Evolutionary conservation across 345 rosid genomes (phyloP).

Genomic region (Lumnitzera littorea): DNA sequence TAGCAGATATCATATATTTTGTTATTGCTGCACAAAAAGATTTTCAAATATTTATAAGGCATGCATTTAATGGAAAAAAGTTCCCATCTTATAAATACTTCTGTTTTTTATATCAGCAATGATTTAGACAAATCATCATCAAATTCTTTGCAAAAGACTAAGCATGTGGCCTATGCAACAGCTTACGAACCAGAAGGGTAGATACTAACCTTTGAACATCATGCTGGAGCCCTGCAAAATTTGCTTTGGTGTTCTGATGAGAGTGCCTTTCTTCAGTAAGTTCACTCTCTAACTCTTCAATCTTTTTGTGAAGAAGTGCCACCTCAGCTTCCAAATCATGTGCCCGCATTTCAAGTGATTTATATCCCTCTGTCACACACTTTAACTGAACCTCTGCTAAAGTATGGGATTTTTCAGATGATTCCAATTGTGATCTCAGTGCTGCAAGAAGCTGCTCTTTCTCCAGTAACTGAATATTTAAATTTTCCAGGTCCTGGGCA

Average conservation of each 20-base stretch:
- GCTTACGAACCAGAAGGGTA: too few relatives aligned
- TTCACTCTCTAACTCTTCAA: slow-evolving; percentile 36
- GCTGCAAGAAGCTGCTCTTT: slow-evolving; percentile 44
- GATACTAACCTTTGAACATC: slow-evolving; percentile 37
- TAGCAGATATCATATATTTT: too few relatives aligned
- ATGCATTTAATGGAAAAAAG: too few relatives aligned
- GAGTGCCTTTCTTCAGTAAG: slow-evolving; percentile 41
- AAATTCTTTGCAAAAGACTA: too few relatives aligned
- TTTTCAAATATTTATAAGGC: too few relatives aligned
- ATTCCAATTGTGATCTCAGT: slow-evolving; percentile 33
- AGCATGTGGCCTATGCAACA: too few relatives aligned
- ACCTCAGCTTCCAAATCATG: slow-evolving; percentile 45
- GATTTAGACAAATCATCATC: too few relatives aligned
- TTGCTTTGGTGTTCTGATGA: slow-evolving; percentile 43
- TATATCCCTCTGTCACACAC: slow-evolving; percentile 75
- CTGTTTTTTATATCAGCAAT: too few relatives aligned
- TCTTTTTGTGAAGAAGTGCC: slow-evolving; percentile 33
- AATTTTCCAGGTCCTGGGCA: slow-evolving; percentile 31
- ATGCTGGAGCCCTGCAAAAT: slow-evolving; percentile 47
- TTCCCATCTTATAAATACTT: too few relatives aligned
- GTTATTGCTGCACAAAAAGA: too few relatives aligned
- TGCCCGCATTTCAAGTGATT: slow-evolving; percentile 46
- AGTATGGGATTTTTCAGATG: slow-evolving; percentile 37
- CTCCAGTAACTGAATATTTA: slow-evolving; percentile 33
- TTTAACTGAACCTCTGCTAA: slow-evolving; percentile 68